Conservation (phyloP, 2,329 filamentous ascomycete species). For the Rhytidhysteron rufulum region DNA sequence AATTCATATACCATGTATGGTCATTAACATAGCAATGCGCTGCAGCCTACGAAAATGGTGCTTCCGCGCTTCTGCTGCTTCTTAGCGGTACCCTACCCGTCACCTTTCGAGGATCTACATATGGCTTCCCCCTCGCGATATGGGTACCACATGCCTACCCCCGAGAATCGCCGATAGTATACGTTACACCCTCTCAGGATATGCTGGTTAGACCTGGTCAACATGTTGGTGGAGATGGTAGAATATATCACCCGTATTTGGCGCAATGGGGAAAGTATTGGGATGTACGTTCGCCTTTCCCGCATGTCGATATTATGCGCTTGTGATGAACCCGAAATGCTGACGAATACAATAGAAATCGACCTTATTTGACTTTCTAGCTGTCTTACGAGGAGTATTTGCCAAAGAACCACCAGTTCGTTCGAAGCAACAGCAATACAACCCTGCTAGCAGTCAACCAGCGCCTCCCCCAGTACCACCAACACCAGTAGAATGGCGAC, state of each 20-base stretch:
- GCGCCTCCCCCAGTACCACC: constrained; percentile 64
- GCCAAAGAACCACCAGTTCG: constrained; percentile 92
- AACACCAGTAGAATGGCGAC: constrained; percentile 57
- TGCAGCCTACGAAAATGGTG: constrained; percentile 81
- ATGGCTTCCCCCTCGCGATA: constrained; percentile 86
- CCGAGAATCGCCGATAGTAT: constrained; percentile 76
- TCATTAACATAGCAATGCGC: constrained; percentile 21
- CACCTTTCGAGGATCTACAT: constrained; percentile 79
- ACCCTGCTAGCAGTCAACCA: constrained; percentile 25
- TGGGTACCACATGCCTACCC: constrained; percentile 94
- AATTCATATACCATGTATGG: constrained; percentile 2
- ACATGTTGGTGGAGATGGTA: constrained; percentile 89
- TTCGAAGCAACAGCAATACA: constrained; percentile 52
- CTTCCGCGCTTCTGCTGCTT: constrained; percentile 79
- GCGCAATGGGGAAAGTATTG: constrained; percentile 84
- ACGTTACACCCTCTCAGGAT: constrained; percentile 80
- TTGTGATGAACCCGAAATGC: constrained; percentile 1
- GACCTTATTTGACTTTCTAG: constrained; percentile 75
- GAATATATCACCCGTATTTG: constrained; percentile 93
- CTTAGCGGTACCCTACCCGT: constrained; percentile 89
- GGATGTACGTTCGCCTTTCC: constrained; percentile 64
- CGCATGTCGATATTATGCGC: neutral
- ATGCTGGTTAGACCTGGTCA: constrained; percentile 92
- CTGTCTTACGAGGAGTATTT: constrained; percentile 80
- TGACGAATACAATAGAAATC: constrained; percentile 59